Evolutionary conservation across 176 grass and related monocot species (phyloP).

Genomic region (Triticum turgidum): DNA sequence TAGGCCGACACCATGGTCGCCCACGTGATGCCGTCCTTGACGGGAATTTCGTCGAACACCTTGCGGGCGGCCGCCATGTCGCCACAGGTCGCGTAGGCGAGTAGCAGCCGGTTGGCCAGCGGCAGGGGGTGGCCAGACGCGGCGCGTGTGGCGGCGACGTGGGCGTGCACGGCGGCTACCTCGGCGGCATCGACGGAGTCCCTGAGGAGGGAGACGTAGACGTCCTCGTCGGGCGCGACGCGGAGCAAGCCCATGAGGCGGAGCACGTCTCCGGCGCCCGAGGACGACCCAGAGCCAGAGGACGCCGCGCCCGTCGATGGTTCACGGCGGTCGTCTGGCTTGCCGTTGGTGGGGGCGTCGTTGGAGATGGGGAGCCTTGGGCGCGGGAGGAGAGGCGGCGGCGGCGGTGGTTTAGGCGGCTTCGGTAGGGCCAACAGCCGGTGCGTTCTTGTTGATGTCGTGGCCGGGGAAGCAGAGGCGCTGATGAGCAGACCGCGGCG

Average conservation of each 20-base stretch:
- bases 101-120: slow-evolving; percentile 65
- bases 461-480: not conserved
- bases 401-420: slow-evolving; percentile 30
- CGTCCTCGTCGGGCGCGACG: slow-evolving; percentile 62
- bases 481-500: not conserved
- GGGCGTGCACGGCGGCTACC: slow-evolving; percentile 49
- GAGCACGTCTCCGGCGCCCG: slow-evolving; percentile 54
- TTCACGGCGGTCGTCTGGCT: not conserved
- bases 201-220: slow-evolving; percentile 72
- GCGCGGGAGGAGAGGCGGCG: slow-evolving; percentile 22
- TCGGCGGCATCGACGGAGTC: slow-evolving; percentile 55
- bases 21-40: slow-evolving; percentile 54
- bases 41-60: slow-evolving; percentile 63
- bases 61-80: slow-evolving; percentile 10
- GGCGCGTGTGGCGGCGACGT: not conserved
- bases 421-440: slow-evolving; percentile 7
- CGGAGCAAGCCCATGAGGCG: slow-evolving; percentile 59
- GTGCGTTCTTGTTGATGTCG: not conserved
- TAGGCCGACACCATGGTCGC: slow-evolving; percentile 46
- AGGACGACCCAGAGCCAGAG: not conserved
- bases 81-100: slow-evolving; percentile 39
- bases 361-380: slow-evolving; percentile 33
- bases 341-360: not conserved
- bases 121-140: not conserved
- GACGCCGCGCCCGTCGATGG: not conserved